Evolutionary conservation across 164 flowering plant genomes (phyloP), one percentile per base, ranked within the genome.

Genomic region (Paratinospora sagittata): DNA sequence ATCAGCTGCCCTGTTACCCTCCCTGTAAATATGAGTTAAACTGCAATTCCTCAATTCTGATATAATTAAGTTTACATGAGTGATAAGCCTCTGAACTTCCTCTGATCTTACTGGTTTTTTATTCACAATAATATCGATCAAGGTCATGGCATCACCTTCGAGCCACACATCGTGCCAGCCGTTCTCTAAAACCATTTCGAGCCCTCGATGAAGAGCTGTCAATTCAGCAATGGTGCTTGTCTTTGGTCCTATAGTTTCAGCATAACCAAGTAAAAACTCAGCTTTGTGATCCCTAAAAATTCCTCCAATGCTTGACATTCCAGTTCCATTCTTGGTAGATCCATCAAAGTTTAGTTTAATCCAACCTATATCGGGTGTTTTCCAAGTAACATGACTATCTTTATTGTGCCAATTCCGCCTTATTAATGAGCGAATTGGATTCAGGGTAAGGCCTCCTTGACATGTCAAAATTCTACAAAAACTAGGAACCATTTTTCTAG

Each of bases 281-380:
- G 91, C 91, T 30, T 85, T 78, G 65, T 92, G 88, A 79, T 92
- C 74, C 72, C 96, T 78, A 34, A 89, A 79, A 0, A 89, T 75
- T 23, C 96, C 96, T 65, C 96, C 96, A 19, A 92, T 88, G 88
- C 92, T 88, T 3, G 82, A 74, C 70, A 72, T 78, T 27, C 92
- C 85, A 3, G 78, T 66, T 74, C 69, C 80, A 3, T 81, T 75
- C 69, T 73, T 86, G 13, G 71, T 82, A 0, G 93, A 89, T 0
- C 97, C 97, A 66, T 90, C 94, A 33, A 85, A 89, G 79, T 90
- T 92, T 26, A 92, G 37, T 63, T 90, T 92, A 0, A 82, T 86
- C 89, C 90, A 89, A 1, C 96, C 97, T 0, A 65, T 49, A 74
- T 81, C 72, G 3, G 93, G 97, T 68, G 80, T 89, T 63, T 75